These are phyloP conservation scores for Phalaenopsis equestris DNA, from an alignment of 106 monocot species.

Conservation along the genomic window DNA sequence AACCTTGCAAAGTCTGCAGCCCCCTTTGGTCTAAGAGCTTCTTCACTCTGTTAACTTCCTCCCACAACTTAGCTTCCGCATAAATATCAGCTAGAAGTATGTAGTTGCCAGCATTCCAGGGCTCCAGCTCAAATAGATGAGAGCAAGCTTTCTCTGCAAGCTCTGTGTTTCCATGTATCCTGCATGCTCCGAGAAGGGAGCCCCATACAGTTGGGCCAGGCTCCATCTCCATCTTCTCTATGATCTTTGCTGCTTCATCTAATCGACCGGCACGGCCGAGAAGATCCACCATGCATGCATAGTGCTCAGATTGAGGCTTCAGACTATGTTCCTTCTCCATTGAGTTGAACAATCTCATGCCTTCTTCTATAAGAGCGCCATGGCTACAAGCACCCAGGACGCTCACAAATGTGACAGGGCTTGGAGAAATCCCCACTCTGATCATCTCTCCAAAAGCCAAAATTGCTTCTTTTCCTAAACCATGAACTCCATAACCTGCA, in stretches of 20 bases:
- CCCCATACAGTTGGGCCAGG: constrained; percentile 67
- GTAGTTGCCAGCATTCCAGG: constrained; percentile 62
- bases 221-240: constrained; percentile 50
- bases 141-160: constrained; percentile 50
- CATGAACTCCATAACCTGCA: constrained; percentile 43
- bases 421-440: constrained; percentile 24
- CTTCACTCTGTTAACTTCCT: constrained; percentile 34
- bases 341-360: constrained; percentile 36
- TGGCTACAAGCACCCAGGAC: constrained; percentile 66
- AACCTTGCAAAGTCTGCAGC: constrained; percentile 48
- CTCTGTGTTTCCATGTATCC: constrained; percentile 43
- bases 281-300: constrained; percentile 66
- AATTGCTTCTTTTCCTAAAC: constrained; percentile 43
- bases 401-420: constrained; percentile 38
- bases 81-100: constrained; percentile 52
- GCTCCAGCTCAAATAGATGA: constrained; percentile 55
- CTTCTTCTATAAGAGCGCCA: constrained; percentile 41
- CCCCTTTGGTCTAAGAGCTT: constrained; percentile 30
- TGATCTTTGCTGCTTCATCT: constrained; percentile 39
- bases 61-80: constrained; percentile 42
- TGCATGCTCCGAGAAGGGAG: constrained; percentile 59
- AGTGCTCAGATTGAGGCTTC: constrained; percentile 41
- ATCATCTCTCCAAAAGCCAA: constrained; percentile 52
- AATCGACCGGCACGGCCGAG: constrained; percentile 57
- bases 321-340: constrained; percentile 32